Evolutionary conservation across 768 basidiomycete species (phyloP).

Genomic region (Sistotremastrum niveocremeum): DNA sequence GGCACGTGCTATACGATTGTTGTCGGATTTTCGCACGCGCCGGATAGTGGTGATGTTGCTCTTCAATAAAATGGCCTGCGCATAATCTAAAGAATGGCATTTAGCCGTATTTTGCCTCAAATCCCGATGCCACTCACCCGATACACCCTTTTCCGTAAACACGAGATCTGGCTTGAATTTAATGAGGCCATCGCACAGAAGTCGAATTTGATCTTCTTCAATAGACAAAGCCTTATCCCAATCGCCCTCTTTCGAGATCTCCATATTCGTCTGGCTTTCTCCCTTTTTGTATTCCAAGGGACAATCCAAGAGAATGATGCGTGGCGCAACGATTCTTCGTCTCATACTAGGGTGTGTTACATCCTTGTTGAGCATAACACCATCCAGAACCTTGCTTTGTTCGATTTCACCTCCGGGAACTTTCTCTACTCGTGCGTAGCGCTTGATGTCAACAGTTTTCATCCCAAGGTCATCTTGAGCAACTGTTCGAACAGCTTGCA

Average conservation of each 20-base stretch:
- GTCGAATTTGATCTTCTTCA: constrained; percentile 94
- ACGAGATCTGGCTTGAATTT: constrained; percentile 93
- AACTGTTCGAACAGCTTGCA: constrained; percentile 86
- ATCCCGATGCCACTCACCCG: constrained; percentile 40
- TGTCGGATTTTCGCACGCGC: constrained; percentile 97
- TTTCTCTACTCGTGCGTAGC: constrained; percentile 96
- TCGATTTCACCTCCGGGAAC: constrained; percentile 97
- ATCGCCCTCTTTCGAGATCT: constrained; percentile 86
- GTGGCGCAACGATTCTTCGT: constrained; percentile 74
- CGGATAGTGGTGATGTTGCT: constrained; percentile 87
- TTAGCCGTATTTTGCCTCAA: not conserved
- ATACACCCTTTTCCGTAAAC: constrained; percentile 96
- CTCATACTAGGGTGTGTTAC: constrained; percentile 97
- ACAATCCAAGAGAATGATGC: constrained; percentile 85
- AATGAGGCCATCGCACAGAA: constrained; percentile 67
- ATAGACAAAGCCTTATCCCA: constrained; percentile 88
- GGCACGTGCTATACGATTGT: constrained; percentile 94
- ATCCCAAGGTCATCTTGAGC: constrained; percentile 60
- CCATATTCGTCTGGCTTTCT: constrained; percentile 96
- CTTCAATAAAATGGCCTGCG: constrained; percentile 81
- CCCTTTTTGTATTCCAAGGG: constrained; percentile 99
- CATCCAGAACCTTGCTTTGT: constrained; percentile 70
- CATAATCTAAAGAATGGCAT: constrained; percentile 47
- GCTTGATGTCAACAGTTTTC: constrained; percentile 94
- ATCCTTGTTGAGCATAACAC: constrained; percentile 98